Percentiles rank a stretch among this genome's conserved stretches.
phyloP scores from a whole-genome alignment of 75 land plant species.

The Cryptomeria japonica region DNA sequence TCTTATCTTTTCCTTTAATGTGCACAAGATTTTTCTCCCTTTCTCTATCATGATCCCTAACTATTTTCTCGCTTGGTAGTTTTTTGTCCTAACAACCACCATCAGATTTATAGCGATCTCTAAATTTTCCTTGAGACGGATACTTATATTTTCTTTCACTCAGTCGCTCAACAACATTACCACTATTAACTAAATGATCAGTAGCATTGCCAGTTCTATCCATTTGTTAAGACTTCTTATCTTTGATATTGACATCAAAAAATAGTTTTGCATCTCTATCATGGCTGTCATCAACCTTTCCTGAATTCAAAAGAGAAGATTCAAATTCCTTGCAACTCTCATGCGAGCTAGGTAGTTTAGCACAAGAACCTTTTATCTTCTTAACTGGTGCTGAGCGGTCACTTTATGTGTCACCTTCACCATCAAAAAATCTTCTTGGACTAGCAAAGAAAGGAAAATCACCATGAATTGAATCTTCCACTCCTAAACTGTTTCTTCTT shows the following conservation, averaged over 20 bases:
- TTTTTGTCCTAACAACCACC: constrained; percentile 4
- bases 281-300: not conserved
- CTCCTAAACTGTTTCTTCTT: constrained; percentile 13
- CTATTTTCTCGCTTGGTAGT: not conserved
- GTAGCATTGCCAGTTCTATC: not conserved
- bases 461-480: constrained; percentile 21
- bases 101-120: constrained; percentile 4
- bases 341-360: not conserved
- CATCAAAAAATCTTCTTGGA: constrained; percentile 32
- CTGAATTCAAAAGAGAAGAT: constrained; percentile 7
- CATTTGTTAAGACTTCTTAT: not conserved
- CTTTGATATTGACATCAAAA: constrained; percentile 21
- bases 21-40: constrained; percentile 14
- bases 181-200: not conserved
- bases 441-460: constrained; percentile 16
- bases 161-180: not conserved
- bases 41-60: constrained; percentile 18
- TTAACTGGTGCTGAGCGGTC: constrained; percentile 18
- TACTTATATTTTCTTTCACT: not conserved
- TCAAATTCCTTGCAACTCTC: constrained; percentile 4
- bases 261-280: constrained; percentile 13
- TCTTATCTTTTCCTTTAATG: constrained; percentile 18
- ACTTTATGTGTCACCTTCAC: constrained; percentile 38
- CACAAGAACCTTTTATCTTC: constrained; percentile 18
- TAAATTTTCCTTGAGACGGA: constrained; percentile 16